A percentile compares a stretch with the other conserved stretches of the same genome.
Evolutionary conservation across 106 monocot genomes (phyloP).

Genomic region (Dendrobium chrysotoxum): DNA sequence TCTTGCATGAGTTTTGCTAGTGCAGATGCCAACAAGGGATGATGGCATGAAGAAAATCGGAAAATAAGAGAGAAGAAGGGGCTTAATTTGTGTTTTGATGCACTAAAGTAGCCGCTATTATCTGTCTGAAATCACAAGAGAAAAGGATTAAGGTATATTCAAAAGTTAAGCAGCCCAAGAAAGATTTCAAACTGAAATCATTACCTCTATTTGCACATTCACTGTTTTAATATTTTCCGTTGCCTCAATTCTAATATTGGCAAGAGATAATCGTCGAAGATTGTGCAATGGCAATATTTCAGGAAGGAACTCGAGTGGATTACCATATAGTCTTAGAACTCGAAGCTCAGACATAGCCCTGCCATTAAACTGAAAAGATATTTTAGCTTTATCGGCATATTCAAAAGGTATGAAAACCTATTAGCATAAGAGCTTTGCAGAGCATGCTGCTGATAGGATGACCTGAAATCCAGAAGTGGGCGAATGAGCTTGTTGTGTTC

Average conservation of each 20-base stretch:
- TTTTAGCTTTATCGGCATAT: conserved; percentile 25
- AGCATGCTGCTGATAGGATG: conserved; percentile 24
- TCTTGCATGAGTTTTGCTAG: conserved; percentile 89
- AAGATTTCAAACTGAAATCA: background rate
- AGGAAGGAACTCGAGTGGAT: conserved; percentile 99
- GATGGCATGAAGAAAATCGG: conserved; percentile 98
- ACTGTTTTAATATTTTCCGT: conserved; percentile 84
- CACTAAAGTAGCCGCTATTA: conserved; percentile 73
- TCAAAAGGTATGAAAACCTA: conserved; percentile 3
- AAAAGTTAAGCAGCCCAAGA: background rate
- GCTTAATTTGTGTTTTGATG: conserved; percentile 86
- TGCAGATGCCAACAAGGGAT: conserved; percentile 94
- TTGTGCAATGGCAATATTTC: conserved; percentile 88
- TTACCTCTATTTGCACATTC: conserved; percentile 87
- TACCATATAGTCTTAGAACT: conserved; percentile 84
- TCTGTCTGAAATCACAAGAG: conserved; percentile 58
- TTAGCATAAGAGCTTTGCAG: background rate
- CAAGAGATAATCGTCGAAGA: conserved; percentile 84
- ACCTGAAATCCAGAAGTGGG: conserved; percentile 99
- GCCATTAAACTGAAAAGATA: conserved; percentile 50
- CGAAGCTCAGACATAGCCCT: conserved; percentile 92
- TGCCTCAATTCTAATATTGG: conserved; percentile 93
- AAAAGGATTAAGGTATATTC: background rate
- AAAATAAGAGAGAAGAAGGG: conserved; percentile 93
- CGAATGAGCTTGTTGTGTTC: conserved; percentile 94